These are phyloP conservation scores for Coprinopsis marcescibilis DNA, from an alignment of 768 basidiomycete genomes.

Conservation along the genomic window DNA sequence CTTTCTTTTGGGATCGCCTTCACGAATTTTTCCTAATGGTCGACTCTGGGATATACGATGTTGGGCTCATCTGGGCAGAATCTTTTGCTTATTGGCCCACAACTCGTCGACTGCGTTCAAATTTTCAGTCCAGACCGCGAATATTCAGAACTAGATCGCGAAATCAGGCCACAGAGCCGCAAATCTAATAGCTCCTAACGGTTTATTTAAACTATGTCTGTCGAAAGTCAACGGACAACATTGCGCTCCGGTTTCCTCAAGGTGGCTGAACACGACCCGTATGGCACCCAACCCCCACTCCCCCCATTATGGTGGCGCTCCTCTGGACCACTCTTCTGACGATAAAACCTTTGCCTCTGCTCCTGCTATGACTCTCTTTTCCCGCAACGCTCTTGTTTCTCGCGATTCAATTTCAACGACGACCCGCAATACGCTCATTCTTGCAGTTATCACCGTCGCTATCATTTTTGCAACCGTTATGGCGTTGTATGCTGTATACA, in stretches of 20 bases:
- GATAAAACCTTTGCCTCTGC: not conserved
- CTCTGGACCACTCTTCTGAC: not conserved
- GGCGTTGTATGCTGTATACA: not conserved
- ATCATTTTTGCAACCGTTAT: not conserved
- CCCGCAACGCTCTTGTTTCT: not conserved
- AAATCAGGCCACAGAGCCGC: no score
- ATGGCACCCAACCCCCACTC: not conserved
- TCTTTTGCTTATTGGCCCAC: no score
- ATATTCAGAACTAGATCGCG: no score
- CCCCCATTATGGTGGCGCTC: no score
- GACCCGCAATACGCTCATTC: not conserved
- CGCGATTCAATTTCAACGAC: not conserved
- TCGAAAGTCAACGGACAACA: not conserved
- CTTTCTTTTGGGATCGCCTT: not conserved
- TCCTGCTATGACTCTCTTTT: not conserved
- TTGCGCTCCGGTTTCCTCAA: not conserved
- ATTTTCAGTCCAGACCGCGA: no score
- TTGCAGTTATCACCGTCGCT: not conserved
- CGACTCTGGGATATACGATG: no score
- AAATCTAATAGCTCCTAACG: no score
- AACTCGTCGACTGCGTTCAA: no score
- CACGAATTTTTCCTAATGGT: no score
- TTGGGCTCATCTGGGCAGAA: no score
- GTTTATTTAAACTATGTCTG: not conserved
- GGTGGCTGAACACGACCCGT: not conserved